Evolutionary conservation across 2,329 filamentous ascomycete species (phyloP).

Genomic region (Elsinoe batatas): DNA sequence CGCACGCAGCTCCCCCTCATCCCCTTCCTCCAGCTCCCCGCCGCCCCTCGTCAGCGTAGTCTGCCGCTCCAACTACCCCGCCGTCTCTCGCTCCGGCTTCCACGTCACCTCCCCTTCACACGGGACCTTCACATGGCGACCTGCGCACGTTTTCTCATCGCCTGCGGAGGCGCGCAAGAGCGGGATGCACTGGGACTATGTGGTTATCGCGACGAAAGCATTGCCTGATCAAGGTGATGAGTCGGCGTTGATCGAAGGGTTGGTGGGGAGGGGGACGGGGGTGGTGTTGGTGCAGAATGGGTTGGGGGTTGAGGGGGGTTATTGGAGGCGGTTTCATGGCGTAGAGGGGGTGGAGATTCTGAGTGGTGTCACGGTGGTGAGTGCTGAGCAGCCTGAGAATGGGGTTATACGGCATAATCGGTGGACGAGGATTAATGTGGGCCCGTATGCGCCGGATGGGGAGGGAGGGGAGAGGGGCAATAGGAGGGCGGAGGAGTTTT

Average conservation of each 20-base stretch:
- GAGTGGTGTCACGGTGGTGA: constrained; percentile 60
- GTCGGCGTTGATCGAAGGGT: constrained; percentile 49
- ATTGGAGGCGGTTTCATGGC: constrained; percentile 49
- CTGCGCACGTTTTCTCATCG: constrained; percentile 53
- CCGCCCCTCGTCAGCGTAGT: constrained; percentile 57
- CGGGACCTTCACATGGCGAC: constrained; percentile 55
- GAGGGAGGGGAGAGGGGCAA: constrained; percentile 27
- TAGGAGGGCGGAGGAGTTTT: constrained; percentile 39
- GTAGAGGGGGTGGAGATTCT: constrained; percentile 43
- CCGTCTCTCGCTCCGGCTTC: constrained; percentile 53
- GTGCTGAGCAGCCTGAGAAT: constrained; percentile 54
- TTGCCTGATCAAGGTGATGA: constrained; percentile 57
- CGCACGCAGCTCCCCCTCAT: constrained; percentile 30
- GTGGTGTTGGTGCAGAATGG: constrained; percentile 64
- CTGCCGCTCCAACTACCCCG: constrained; percentile 62
- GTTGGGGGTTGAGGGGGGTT: constrained; percentile 59
- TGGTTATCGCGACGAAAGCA: constrained; percentile 62
- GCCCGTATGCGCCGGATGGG: constrained; percentile 50
- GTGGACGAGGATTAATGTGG: constrained; percentile 63
- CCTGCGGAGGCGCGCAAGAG: constrained; percentile 45
- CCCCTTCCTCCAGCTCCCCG: constrained; percentile 14
- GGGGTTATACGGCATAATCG: constrained; percentile 60
- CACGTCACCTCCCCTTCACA: constrained; percentile 55
- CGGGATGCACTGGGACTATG: constrained; percentile 49
- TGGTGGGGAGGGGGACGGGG: constrained; percentile 45